Evolutionary conservation across 306 rosid species (phyloP), one percentile per base, ranked within the genome.

Genomic region (Dicorynia guianensis): DNA sequence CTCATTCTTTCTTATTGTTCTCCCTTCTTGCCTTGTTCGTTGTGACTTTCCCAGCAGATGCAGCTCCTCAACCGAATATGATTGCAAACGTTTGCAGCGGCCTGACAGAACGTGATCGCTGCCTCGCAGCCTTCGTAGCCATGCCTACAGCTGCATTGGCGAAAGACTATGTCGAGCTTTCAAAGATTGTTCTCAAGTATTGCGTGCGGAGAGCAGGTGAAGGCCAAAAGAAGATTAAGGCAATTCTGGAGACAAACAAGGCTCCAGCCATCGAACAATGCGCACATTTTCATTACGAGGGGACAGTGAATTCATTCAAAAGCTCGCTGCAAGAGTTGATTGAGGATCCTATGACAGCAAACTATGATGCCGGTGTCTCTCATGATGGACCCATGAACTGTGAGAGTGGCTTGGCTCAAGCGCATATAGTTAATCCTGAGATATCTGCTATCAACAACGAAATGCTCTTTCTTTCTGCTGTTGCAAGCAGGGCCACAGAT

Each of bases 321-420:
- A 49, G 69, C 25, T 67, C 77, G 0, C 46, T 20, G 1, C 11
- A 0, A 0, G 86, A 74, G 55, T 8, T 82, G 0, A 12, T n/a
- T 2, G 58, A 60, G 50, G 80, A 78, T 40, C 18, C 66, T 4
- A 0, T n/a, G 12, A 25, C 63, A 2, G 77, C 80, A n/a, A 74
- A 74, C 12, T 77, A 83, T 10, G 80, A 78, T 11, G 17, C 39
- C 5, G 42, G 11, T 11, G 2, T 50, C 9, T 79, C 79, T 0
- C 54, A 25, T 9, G 79, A 48, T 3, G 10, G 5, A 7, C 52
- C 63, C 3, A 3, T 4, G n/a, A 6, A 5, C 0, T 82, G 85
- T 38, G 52, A 72, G 6, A 30, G 13, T 11, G 59, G 3, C 0
- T 25, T 81, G 67, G 25, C 17, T 12, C 7, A 10, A 6, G 5